A percentile compares a stretch with the other conserved stretches of the same genome.
phyloP scores from a whole-genome alignment of 371 early-diverging fungal genomes.

The Mucor irregularis region DNA sequence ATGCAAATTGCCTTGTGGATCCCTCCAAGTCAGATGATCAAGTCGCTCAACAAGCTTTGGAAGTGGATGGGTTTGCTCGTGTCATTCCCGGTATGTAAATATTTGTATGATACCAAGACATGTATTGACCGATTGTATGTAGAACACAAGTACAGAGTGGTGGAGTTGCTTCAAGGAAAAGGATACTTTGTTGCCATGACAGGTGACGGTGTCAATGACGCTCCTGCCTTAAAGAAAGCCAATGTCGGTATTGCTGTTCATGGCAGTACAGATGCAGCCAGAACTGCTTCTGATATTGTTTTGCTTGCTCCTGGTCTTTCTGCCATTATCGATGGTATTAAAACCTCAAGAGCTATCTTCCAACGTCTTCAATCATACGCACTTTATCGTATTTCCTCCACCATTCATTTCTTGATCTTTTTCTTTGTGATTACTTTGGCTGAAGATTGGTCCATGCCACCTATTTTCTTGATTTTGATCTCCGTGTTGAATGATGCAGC shows the following conservation, averaged over 20 bases:
- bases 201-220: conserved; percentile 89
- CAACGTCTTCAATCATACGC: conserved; percentile 91
- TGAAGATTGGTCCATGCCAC: conserved; percentile 80
- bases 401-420: conserved; percentile 89
- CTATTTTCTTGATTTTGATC: conserved; percentile 79
- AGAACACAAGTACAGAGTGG: conserved; percentile 81
- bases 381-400: conserved; percentile 89
- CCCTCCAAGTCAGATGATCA: conserved; percentile 53
- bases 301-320: conserved; percentile 84
- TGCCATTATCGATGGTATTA: conserved; percentile 86
- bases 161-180: conserved; percentile 72
- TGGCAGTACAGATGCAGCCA: conserved; percentile 90
- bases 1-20: conserved; percentile 71
- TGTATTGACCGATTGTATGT: neutral
- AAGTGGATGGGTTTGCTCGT: conserved; percentile 82
- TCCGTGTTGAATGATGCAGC: conserved; percentile 88
- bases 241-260: conserved; percentile 88
- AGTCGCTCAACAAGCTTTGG: conserved; percentile 58
- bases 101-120: neutral
- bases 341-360: conserved; percentile 85
- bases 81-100: conserved; percentile 42
- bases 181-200: conserved; percentile 87
- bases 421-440: conserved; percentile 85
- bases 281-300: conserved; percentile 93
- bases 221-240: conserved; percentile 85